Evolutionary conservation across 768 basidiomycete genomes (phyloP).

Genomic region (Scleroderma citrinum): DNA sequence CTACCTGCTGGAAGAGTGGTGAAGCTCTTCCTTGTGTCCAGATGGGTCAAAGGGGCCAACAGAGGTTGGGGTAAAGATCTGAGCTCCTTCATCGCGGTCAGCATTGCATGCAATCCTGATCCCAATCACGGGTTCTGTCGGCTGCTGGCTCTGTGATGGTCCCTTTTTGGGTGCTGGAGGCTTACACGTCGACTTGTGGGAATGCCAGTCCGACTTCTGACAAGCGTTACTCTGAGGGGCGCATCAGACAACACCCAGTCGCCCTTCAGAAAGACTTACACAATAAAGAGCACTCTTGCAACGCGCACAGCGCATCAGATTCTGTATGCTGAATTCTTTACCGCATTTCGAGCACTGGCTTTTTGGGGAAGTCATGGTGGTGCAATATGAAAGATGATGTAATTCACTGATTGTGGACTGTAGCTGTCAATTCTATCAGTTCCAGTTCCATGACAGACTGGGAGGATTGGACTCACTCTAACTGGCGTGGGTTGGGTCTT

Average conservation of each 20-base stretch:
- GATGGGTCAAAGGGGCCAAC: constrained; percentile 6
- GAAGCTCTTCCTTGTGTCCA: constrained; percentile 9
- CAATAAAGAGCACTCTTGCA: neutral
- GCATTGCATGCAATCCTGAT: neutral
- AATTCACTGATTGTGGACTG: neutral
- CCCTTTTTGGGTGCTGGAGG: neutral
- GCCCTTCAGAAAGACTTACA: no score
- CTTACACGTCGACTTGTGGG: neutral
- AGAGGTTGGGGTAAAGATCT: neutral
- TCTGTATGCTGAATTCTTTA: neutral
- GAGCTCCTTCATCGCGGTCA: neutral
- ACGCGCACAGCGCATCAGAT: neutral
- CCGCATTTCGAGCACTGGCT: neutral
- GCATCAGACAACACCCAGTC: no score
- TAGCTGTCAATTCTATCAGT: no score
- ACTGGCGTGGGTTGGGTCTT: constrained; percentile 74
- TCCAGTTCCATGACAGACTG: constrained; percentile 42
- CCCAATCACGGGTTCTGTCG: neutral
- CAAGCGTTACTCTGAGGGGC: neutral
- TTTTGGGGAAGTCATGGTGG: neutral
- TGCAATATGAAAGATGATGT: neutral
- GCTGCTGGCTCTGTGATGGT: neutral
- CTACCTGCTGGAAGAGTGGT: constrained; percentile 8
- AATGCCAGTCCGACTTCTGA: neutral
- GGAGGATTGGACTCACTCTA: constrained; percentile 49